Conservation (phyloP, 768 basidiomycete species). For the Lactarius deliciosus region DNA sequence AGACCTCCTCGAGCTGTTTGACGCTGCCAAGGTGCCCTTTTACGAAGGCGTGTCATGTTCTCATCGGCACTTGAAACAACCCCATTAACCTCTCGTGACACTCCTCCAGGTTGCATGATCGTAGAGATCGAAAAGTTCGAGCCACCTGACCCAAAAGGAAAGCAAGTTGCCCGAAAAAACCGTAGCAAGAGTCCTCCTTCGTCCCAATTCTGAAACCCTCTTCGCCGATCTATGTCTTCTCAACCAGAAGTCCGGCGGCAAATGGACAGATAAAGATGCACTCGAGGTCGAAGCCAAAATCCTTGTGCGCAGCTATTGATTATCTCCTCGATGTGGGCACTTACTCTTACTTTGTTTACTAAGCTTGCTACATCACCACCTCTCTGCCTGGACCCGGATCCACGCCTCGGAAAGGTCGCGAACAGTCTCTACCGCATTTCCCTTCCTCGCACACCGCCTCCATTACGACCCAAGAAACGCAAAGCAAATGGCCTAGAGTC, state of each 20-base stretch:
- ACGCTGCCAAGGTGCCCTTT: conserved; percentile 69
- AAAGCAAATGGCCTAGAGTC: conserved; percentile 69
- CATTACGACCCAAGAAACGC: conserved; percentile 56
- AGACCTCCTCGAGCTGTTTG: conserved; percentile 81
- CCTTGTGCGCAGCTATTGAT: conserved; percentile 50
- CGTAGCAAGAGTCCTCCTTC: conserved; percentile 61
- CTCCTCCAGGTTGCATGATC: conserved; percentile 71
- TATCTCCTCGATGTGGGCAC: not conserved
- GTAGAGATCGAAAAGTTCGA: conserved; percentile 82
- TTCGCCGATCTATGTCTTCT: conserved; percentile 77
- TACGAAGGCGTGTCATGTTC: conserved; percentile 66
- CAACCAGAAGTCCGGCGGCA: conserved; percentile 54
- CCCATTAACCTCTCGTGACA: not conserved
- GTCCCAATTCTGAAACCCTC: conserved; percentile 72
- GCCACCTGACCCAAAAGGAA: conserved; percentile 57
- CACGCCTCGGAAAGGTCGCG: conserved; percentile 70
- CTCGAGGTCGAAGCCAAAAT: conserved; percentile 73
- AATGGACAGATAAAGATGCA: conserved; percentile 71
- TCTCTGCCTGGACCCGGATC: conserved; percentile 77
- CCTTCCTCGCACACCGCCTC: conserved; percentile 66
- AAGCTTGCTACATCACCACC: conserved; percentile 75
- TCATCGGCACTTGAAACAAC: not conserved
- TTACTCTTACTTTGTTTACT: conserved; percentile 20
- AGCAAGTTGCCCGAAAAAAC: conserved; percentile 46
- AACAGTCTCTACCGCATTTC: conserved; percentile 74